phyloP scores from a whole-genome alignment of 352 stramenopile genomes.

The Phytophthora aleatoria region DNA sequence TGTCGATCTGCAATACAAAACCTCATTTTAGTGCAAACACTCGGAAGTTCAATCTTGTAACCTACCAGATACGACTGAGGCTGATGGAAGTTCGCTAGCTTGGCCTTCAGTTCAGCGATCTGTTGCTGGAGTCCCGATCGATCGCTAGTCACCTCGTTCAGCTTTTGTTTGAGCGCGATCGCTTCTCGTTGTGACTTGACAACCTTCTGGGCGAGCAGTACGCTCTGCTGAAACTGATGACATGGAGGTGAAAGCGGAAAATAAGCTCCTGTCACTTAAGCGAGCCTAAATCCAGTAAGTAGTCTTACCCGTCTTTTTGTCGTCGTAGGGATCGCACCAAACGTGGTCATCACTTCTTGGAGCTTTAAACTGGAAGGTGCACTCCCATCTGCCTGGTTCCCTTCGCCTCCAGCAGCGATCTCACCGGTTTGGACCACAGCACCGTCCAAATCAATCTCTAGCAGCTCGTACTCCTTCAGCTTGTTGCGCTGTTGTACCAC shows the following conservation, averaged over 20 bases:
- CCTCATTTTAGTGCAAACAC: not conserved
- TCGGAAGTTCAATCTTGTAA: not conserved
- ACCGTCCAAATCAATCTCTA: constrained; percentile 76
- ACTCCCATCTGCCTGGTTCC: not conserved
- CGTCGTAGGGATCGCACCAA: constrained; percentile 66
- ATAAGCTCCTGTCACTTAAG: not conserved
- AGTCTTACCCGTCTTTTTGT: constrained; percentile 62
- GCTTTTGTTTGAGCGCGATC: constrained; percentile 45
- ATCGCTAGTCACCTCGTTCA: constrained; percentile 40
- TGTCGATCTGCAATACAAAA: constrained; percentile 55
- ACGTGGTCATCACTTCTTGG: constrained; percentile 59
- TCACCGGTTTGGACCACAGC: constrained; percentile 69
- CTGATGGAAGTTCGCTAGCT: constrained; percentile 63
- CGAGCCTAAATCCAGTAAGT: not conserved
- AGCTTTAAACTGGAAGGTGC: constrained; percentile 21
- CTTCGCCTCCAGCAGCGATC: constrained; percentile 16
- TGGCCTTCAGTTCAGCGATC: constrained; percentile 37
- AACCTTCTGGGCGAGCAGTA: constrained; percentile 66
- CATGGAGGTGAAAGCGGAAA: not conserved
- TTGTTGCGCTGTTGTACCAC: constrained; percentile 43
- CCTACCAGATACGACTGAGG: constrained; percentile 75
- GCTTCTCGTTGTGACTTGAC: constrained; percentile 68
- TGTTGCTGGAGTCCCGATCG: constrained; percentile 35
- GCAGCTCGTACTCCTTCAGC: constrained; percentile 72
- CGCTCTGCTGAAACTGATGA: constrained; percentile 75